Base-by-base conservation (phyloP, 2,329 filamentous ascomycete species). In the Penicillium rolfsii region DNA sequence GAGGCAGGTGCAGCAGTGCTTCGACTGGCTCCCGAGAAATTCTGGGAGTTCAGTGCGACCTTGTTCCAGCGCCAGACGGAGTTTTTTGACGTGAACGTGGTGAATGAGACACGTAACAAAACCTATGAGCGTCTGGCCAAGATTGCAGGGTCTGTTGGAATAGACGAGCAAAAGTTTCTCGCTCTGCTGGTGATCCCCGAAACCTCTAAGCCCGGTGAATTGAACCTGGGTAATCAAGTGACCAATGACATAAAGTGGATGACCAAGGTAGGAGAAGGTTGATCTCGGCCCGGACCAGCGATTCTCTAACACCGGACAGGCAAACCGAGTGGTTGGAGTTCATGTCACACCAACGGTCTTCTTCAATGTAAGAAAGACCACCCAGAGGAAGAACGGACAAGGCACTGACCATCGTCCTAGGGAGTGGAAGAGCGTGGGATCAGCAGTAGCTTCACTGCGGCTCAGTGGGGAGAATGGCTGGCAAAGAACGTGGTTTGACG, bases 281-380 rank as follows among this genome's bases (percentile, higher is more conserved):
- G 28, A 30, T 48, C 22, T 59, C 52, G 7, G 57, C 33, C 48
- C 22, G 35, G 3, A 30, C 41, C 24, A 40, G 14, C 36, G 7
- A 40, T 41, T 22, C 8, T 62, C 59, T 74, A 68, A 71, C 50
- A 48, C 33, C 36, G 60, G 57, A 56, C 68, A 83, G 80, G 78
- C 78, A 52, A 83, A 91, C 70, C 82, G 94, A 46, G 78, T 95
- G 67, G 85, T 91, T 8, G 90, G 93, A 12, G 87, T 97, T 46
- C 94, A 98, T 80, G 91, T 97, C 43, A 94, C 91, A 45, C 94
- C 94, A 1, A 97, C 93, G 0, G 92, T 94, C 22, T 83, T 96
- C 53, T 93, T 96, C 75, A 88, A 98, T 77, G 93, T 77, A 65
- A 71, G 74, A 63, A 28, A 52, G 30, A 46, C 52, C 52, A 41